These are phyloP conservation scores for Brasilioporus rufonigricans DNA, from an alignment of 768 basidiomycete species.

Conservation along the genomic window DNA sequence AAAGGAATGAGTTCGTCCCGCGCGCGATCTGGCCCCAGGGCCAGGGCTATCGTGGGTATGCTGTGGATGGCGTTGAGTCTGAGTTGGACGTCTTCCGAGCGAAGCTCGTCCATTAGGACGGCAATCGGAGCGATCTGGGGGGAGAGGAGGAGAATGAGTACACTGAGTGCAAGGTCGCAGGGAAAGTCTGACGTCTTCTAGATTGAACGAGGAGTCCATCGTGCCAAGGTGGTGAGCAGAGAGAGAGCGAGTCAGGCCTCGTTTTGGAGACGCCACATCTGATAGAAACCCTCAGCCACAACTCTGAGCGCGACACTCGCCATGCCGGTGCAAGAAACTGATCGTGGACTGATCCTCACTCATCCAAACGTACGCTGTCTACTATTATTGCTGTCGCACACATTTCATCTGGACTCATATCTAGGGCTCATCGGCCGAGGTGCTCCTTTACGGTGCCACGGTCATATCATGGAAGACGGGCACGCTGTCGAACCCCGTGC, in stretches of 20 bases:
- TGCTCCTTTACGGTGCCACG: slow-evolving; percentile 82
- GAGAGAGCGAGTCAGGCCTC: background rate
- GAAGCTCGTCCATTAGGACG: slow-evolving; percentile 96
- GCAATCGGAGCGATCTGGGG: slow-evolving; percentile 89
- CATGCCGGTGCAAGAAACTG: slow-evolving; percentile 57
- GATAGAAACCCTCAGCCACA: slow-evolving; percentile 9
- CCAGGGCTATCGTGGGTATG: slow-evolving; percentile 96
- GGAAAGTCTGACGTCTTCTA: slow-evolving; percentile 60
- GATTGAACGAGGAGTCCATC: slow-evolving; percentile 66
- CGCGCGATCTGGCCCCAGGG: slow-evolving; percentile 91
- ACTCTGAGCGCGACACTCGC: no score
- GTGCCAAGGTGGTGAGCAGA: background rate
- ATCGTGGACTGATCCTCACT: slow-evolving; percentile 46
- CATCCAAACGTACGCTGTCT: slow-evolving; percentile 55
- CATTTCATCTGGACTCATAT: background rate
- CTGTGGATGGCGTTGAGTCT: slow-evolving; percentile 96
- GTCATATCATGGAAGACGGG: slow-evolving; percentile 81
- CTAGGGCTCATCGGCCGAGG: slow-evolving; percentile 63
- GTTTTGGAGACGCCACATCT: slow-evolving; percentile 21
- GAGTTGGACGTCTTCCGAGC: slow-evolving; percentile 95
- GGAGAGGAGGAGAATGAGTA: slow-evolving; percentile 16
- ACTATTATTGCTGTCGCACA: rapidly evolving
- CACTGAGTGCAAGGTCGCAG: background rate
- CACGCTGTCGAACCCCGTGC: slow-evolving; percentile 35
- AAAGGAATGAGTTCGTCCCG: slow-evolving; percentile 95